These are phyloP conservation scores for Cladophialophora bantiana DNA, from an alignment of 2,329 filamentous ascomycete genomes.

Conservation along the genomic window DNA sequence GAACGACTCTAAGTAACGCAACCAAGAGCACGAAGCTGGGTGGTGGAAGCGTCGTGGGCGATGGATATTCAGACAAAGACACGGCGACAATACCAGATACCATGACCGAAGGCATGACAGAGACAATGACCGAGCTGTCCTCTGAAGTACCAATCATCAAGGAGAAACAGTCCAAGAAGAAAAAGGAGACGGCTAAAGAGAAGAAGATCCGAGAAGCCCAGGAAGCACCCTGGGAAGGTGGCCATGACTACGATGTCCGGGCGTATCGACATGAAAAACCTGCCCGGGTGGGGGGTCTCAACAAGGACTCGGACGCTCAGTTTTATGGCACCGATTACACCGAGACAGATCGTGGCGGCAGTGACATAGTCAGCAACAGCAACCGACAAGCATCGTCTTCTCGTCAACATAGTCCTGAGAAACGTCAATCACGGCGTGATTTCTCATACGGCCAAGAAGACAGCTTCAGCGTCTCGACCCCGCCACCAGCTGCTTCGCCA, in stretches of 20 bases:
- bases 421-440: conserved; percentile 37
- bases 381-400: conserved; percentile 41
- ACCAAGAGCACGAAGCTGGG: conserved; percentile 83
- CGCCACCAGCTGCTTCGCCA: conserved; percentile 27
- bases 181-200: conserved; percentile 56
- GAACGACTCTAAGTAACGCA: conserved; percentile 80
- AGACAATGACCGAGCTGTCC: conserved; percentile 44
- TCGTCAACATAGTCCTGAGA: conserved; percentile 33
- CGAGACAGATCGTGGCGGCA: conserved; percentile 60
- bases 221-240: conserved; percentile 61
- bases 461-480: conserved; percentile 30
- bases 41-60: conserved; percentile 75
- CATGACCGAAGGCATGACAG: conserved; percentile 55
- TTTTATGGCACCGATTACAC: conserved; percentile 80
- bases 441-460: conserved; percentile 39
- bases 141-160: conserved; percentile 43
- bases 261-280: conserved; percentile 86
- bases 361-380: conserved; percentile 43
- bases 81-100: conserved; percentile 49
- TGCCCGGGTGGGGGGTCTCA: conserved; percentile 87
- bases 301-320: conserved; percentile 79
- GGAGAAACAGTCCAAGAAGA: conserved; percentile 49
- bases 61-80: conserved; percentile 68
- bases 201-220: conserved; percentile 46
- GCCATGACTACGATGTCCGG: conserved; percentile 72